phyloP scores from a whole-genome alignment of 108 stramenopile genomes.

The Cyclotella atomus region DNA sequence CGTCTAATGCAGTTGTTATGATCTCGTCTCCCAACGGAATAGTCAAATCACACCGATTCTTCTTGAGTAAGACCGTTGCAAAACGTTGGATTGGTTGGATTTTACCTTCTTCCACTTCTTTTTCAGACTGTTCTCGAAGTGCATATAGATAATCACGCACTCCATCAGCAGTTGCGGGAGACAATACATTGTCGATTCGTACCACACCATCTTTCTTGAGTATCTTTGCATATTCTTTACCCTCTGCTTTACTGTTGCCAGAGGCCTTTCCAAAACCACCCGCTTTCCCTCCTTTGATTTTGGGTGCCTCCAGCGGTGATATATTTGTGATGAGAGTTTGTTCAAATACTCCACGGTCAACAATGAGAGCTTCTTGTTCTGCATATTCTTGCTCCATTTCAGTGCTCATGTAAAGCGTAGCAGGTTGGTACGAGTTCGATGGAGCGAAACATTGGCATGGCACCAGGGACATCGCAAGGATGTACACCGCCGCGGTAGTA shows the following conservation, averaged over 20 bases:
- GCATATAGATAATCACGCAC: constrained; percentile 55
- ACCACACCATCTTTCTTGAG: constrained; percentile 68
- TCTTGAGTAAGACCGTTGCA: constrained; percentile 74
- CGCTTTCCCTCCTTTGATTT: not conserved
- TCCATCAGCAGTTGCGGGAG: constrained; percentile 47
- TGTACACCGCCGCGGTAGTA: too few species aligned
- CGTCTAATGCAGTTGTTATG: constrained; percentile 36
- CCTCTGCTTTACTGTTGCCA: constrained; percentile 21
- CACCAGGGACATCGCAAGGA: too few species aligned
- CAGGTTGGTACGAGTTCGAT: too few species aligned
- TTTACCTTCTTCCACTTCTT: constrained; percentile 46
- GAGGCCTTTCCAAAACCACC: not conserved
- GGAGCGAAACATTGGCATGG: too few species aligned
- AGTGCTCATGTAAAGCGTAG: too few species aligned
- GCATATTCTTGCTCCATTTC: not conserved
- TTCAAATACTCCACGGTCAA: not conserved
- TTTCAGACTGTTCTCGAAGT: constrained; percentile 41
- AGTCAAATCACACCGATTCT: constrained; percentile 79
- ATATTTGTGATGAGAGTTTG: not conserved
- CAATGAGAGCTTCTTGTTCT: not conserved
- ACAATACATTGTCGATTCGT: constrained; percentile 70
- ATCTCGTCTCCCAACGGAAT: constrained; percentile 57
- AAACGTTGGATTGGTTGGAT: constrained; percentile 58
- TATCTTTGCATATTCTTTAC: constrained; percentile 60
- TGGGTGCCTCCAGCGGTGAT: not conserved